These are phyloP conservation scores for Iris pallida DNA, from an alignment of 116 monocot genomes.

Conservation along the genomic window DNA sequence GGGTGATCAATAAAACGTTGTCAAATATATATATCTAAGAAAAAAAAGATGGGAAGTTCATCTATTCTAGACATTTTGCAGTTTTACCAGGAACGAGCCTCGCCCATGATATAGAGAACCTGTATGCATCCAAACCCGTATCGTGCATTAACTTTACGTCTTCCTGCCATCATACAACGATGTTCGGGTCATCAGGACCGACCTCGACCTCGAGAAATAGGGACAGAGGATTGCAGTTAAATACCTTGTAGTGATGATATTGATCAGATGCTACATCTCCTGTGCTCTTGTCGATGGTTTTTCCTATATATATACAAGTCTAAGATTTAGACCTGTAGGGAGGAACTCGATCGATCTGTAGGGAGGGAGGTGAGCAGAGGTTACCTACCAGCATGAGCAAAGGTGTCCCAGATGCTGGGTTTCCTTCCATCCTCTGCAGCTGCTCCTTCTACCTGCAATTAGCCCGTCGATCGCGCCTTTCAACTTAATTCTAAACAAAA, in stretches of 20 bases:
- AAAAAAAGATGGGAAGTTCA: too few relatives aligned
- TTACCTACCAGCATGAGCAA: constrained; percentile 17
- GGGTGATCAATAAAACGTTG: not conserved
- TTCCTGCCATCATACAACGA: constrained; percentile 14
- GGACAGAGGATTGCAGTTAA: not conserved
- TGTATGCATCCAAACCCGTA: constrained; percentile 35
- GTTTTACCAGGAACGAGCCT: constrained; percentile 39
- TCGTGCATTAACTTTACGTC: constrained; percentile 45
- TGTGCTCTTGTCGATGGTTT: not conserved
- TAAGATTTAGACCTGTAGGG: not conserved
- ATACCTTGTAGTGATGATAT: constrained; percentile 14
- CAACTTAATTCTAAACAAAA: too few relatives aligned
- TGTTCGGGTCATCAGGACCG: too few relatives aligned
- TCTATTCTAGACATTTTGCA: too few relatives aligned
- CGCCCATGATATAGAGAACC: constrained; percentile 53
- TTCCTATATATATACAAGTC: not conserved
- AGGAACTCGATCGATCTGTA: not conserved
- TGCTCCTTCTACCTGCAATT: constrained; percentile 40
- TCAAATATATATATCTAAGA: too few relatives aligned
- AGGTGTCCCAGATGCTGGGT: constrained; percentile 28
- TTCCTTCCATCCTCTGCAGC: constrained; percentile 41
- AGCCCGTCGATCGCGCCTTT: not conserved
- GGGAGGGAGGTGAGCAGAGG: not conserved
- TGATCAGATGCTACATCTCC: constrained; percentile 7
- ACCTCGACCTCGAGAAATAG: not conserved